Base-by-base conservation (phyloP, 2,329 filamentous ascomycete species). In the Fulvia fulva region DNA sequence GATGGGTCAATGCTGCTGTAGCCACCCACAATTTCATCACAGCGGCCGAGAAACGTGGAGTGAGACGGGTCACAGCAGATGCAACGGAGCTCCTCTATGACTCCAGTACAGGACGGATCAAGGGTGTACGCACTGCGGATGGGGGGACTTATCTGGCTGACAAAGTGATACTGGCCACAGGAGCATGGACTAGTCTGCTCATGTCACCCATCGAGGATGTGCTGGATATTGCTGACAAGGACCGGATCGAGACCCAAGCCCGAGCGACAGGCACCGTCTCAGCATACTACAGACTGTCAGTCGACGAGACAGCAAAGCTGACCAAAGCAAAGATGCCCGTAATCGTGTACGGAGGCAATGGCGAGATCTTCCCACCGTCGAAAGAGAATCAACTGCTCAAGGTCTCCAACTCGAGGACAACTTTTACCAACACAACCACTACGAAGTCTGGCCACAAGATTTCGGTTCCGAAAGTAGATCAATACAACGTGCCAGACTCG, bases 211-310 rank as follows among this genome's bases (percentile, higher is more conserved):
- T 78, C 4, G 79, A 81, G 63, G 77, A 80, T 56, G 62, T 69
- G 2, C 62, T 80, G 6, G 53, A 65, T 3, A 67, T 81, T 53
- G 74, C 76, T 43, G 77, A 78, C 1, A 72, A 77, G 1, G 71
- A 80, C 23, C 74, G 79, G 51, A 74, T 80, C 30, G 77, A 83
- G 58, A 73, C 78, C 25, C 84, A 87, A 62, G 74, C 80, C n/a
- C 73, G 77, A 56, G 83, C 84, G 6, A 83, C 83, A 0, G 85
- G 82, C 1, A 81, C 86, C 21, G 80, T 80, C 3, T 83, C 83
- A 0, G 84, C 82, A 0, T 82, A 86, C 72, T 81, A 81, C 26
- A 75, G 77, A 32, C 74, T 87, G 3, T 75, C 78, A 6, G 74
- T 78, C 1, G 72, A 74, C 12, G 81, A 86, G 61, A 75, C 77